These are phyloP conservation scores for Houttuynia cordata DNA, from an alignment of 164 flowering plant species.

Conservation along the genomic window DNA sequence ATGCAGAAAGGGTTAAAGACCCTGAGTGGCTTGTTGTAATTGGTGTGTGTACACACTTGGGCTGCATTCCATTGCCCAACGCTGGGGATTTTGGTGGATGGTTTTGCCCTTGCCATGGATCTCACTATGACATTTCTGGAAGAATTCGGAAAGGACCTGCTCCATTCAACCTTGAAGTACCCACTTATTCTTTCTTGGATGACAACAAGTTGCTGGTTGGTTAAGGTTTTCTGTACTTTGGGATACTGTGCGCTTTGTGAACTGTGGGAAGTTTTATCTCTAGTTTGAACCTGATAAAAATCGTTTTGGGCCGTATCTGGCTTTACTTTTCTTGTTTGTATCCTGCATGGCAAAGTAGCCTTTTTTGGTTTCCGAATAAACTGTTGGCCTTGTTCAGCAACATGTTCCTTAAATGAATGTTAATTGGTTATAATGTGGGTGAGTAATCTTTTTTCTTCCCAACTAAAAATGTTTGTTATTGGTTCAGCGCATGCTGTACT, in stretches of 20 bases:
- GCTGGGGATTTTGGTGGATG: constrained; percentile 19
- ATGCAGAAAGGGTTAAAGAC: constrained; percentile 10
- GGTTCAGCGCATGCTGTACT: too few species aligned
- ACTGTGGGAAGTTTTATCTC: too few species aligned
- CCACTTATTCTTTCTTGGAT: constrained; percentile 17
- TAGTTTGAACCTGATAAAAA: too few species aligned
- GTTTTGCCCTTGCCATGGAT: constrained; percentile 20
- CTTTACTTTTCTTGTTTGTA: too few species aligned
- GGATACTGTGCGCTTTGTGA: not conserved
- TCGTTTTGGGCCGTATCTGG: too few species aligned
- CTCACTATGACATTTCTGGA: constrained; percentile 19
- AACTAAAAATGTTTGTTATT: too few species aligned
- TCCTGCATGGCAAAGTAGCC: too few species aligned
- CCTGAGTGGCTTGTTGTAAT: constrained; percentile 23
- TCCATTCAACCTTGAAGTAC: constrained; percentile 18
- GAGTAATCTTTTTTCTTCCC: too few species aligned
- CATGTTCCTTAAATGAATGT: too few species aligned
- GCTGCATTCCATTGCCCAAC: constrained; percentile 15
- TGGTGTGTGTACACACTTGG: constrained; percentile 17
- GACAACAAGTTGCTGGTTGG: constrained; percentile 15
- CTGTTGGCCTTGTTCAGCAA: too few species aligned
- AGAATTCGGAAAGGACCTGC: constrained; percentile 19
- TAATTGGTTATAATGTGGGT: too few species aligned
- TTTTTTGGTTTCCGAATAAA: too few species aligned
- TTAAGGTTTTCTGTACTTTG: not conserved